Evolutionary conservation across 164 flowering plant species (phyloP).

Genomic region (Echeveria elegans): DNA sequence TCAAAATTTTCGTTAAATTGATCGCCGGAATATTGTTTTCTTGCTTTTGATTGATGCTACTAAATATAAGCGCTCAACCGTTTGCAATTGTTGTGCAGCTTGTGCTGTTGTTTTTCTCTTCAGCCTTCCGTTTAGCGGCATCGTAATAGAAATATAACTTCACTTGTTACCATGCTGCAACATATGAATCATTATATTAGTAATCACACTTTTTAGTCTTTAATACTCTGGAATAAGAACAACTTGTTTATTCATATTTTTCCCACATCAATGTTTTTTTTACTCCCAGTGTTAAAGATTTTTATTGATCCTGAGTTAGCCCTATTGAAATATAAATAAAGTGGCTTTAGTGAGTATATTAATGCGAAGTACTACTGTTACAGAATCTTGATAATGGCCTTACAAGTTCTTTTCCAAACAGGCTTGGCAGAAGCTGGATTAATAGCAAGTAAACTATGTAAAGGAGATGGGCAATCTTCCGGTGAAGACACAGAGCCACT

Average conservation of each 20-base stretch:
- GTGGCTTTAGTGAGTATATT: not conserved
- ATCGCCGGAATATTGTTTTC: not conserved
- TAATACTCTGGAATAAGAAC: not conserved
- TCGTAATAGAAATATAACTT: not conserved
- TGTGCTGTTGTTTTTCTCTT: not conserved
- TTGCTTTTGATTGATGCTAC: not conserved
- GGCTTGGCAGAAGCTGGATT: constrained; percentile 99
- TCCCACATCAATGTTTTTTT: not conserved
- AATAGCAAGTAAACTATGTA: constrained; percentile 87
- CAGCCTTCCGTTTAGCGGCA: not conserved
- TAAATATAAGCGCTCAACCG: not conserved
- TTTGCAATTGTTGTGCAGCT: not conserved
- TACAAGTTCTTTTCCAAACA: constrained; percentile 21
- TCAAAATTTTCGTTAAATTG: not conserved
- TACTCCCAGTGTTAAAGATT: not conserved
- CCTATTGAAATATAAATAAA: not conserved
- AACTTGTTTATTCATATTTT: too few species aligned
- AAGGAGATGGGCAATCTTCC: constrained; percentile 43
- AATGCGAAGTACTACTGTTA: not conserved
- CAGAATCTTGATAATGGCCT: not conserved
- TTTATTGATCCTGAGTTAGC: not conserved
- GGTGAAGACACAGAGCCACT: constrained; percentile 38
- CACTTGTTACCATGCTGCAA: too few species aligned
- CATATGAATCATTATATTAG: not conserved
- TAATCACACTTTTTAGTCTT: not conserved